These are phyloP conservation scores for Cryptococcus maquisensis DNA, from an alignment of 1,284 basidiomycete species.

Conservation along the genomic window DNA sequence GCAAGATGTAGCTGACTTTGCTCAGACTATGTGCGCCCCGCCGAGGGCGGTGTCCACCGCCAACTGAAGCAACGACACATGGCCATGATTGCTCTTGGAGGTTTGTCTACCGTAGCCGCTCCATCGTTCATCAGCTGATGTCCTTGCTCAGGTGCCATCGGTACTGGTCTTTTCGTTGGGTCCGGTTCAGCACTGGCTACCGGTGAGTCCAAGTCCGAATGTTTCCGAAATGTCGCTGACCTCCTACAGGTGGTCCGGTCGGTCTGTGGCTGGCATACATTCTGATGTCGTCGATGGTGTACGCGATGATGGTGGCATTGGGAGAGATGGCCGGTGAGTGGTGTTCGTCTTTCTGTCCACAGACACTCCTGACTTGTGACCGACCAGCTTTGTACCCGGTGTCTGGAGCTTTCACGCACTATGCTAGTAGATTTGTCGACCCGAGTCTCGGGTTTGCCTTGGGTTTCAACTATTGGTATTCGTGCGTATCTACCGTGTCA, in stretches of 20 bases:
- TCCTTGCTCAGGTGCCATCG: slow-evolving; percentile 30
- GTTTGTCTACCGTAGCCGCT: neutral
- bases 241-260: slow-evolving; percentile 48
- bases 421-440: slow-evolving; percentile 53
- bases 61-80: slow-evolving; percentile 47
- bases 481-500: slow-evolving; percentile 40
- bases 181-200: slow-evolving; percentile 50
- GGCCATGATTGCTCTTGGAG: slow-evolving; percentile 53
- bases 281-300: slow-evolving; percentile 45
- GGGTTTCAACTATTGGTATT: slow-evolving; percentile 45
- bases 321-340: slow-evolving; percentile 47
- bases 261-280: slow-evolving; percentile 47
- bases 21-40: slow-evolving; percentile 7
- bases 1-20: neutral
- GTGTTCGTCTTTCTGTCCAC: too few species aligned
- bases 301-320: slow-evolving; percentile 46
- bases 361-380: too few species aligned
- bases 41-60: slow-evolving; percentile 33
- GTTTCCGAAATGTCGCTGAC: too few species aligned
- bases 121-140: neutral
- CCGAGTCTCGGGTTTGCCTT: slow-evolving; percentile 53
- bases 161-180: slow-evolving; percentile 52
- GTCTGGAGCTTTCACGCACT: slow-evolving; percentile 46
- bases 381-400: slow-evolving; percentile 39
- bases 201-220: slow-evolving; percentile 9